Evolutionary conservation across 1,139 yeast species (phyloP).

Genomic region (Sugiyamaella japonica): DNA sequence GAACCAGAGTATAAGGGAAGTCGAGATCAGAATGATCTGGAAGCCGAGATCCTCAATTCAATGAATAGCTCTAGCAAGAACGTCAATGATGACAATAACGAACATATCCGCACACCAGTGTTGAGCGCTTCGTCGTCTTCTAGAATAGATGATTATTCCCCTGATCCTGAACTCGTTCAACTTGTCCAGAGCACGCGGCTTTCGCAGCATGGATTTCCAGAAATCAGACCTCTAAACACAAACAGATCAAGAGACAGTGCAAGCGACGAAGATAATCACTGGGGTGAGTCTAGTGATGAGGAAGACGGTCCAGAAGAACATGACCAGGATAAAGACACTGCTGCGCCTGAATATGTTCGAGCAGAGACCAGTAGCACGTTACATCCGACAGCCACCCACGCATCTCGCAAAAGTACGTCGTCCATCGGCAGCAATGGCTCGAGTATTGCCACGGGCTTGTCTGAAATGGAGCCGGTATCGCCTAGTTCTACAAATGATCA

Average conservation of each 20-base stretch:
- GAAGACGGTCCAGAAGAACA: too few species aligned
- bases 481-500: slow-evolving; percentile 6
- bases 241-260: slow-evolving; percentile 22
- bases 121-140: background rate
- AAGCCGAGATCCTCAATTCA: slow-evolving; percentile 33
- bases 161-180: slow-evolving; percentile 37
- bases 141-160: slow-evolving; percentile 20
- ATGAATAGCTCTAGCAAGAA: slow-evolving; percentile 15
- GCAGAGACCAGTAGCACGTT: background rate
- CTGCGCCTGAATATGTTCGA: background rate
- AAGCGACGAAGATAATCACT: slow-evolving; percentile 14
- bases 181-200: slow-evolving; percentile 31
- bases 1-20: too few species aligned
- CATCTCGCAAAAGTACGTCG: background rate
- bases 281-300: slow-evolving; percentile 16
- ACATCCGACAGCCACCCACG: background rate
- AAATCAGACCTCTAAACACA: slow-evolving; percentile 30
- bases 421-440: slow-evolving; percentile 2
- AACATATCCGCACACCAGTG: background rate
- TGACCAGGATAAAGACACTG: slow-evolving; percentile 1
- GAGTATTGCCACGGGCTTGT: slow-evolving; percentile 1
- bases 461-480: slow-evolving; percentile 7
- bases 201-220: slow-evolving; percentile 19
- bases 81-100: background rate
- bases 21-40: slow-evolving; percentile 28